Base-by-base conservation (phyloP, 768 basidiomycete genomes). In the Daedaleopsis sinensis region DNA sequence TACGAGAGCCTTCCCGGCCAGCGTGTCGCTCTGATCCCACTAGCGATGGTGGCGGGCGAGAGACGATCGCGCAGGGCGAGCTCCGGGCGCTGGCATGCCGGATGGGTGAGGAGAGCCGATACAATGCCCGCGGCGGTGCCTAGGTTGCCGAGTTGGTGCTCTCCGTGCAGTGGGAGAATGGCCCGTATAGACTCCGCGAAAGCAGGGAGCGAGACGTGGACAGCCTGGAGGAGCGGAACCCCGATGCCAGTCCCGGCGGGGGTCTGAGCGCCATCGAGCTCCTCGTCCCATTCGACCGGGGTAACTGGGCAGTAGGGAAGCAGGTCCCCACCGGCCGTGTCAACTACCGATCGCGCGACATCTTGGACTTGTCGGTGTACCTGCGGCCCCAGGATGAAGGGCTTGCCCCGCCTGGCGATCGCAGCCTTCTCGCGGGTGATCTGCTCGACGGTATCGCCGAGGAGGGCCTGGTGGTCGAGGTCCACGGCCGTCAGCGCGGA, bases 1-100 rank as follows among this genome's bases (percentile, higher is more conserved):
- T 89, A 97, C 0, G 90, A 89, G 13, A 98, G 82, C 55, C 96
- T 78, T 5, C 96, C 96, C 12, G 85, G 85, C 96, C 96, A 99
- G 39, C 73, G 73, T 0, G 86, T 84, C 11, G 69, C 62, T 37
- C 73, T 69, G 52, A 97, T 82, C 0, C 96, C 96, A 0, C 63
- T 51, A 19, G 75, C 68, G 37, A 97, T 76, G 0, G 79, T 70
- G 7, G 78, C 71, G 5, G 79, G 67, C 0, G 83, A 85, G 54
- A 96, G 77, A 19, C 75, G 74, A 38, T 55, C 24, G 61, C 67
- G 70, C 58, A 78, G 50, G 65, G 73, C 0, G 77, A 69, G 58
- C 78, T 75, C 21, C 73, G 74, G 11, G 84, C 69, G 27, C 91
- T 70, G 19, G 85, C 82, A 35, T 91, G 76, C 37, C 0, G 78